Conservation (phyloP, 83 land plant species). For the Diphasiastrum complanatum region DNA sequence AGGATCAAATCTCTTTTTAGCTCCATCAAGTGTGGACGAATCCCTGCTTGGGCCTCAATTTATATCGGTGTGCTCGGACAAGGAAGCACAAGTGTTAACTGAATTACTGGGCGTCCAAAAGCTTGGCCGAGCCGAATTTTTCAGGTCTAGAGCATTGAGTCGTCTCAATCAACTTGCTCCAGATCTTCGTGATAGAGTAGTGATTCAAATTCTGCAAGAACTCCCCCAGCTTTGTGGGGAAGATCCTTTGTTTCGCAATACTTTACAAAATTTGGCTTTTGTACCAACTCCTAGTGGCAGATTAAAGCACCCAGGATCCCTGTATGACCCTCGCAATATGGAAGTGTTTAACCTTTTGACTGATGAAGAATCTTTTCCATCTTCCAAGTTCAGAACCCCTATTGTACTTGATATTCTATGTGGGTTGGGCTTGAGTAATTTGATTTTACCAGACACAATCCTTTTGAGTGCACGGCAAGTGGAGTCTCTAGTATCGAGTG, state of each 20-base stretch:
- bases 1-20: slow-evolving; percentile 42
- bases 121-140: slow-evolving; percentile 60
- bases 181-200: slow-evolving; percentile 50
- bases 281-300: slow-evolving; percentile 59
- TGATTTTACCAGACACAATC: slow-evolving; percentile 63
- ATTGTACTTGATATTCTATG: slow-evolving; percentile 62
- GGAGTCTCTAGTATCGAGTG: slow-evolving; percentile 42
- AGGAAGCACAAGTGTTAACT: slow-evolving; percentile 56
- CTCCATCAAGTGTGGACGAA: slow-evolving; percentile 49
- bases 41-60: slow-evolving; percentile 56
- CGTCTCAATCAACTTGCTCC: slow-evolving; percentile 42
- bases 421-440: slow-evolving; percentile 57
- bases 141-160: slow-evolving; percentile 48
- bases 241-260: slow-evolving; percentile 49
- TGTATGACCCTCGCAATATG: slow-evolving; percentile 85
- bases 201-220: slow-evolving; percentile 64
- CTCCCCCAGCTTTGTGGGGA: slow-evolving; percentile 67
- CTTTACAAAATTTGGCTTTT: slow-evolving; percentile 51
- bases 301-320: slow-evolving; percentile 42
- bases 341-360: slow-evolving; percentile 66
- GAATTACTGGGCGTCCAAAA: slow-evolving; percentile 45
- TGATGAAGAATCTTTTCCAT: slow-evolving; percentile 69
- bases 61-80: slow-evolving; percentile 29
- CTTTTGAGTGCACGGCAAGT: slow-evolving; percentile 68
- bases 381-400: slow-evolving; percentile 47